phyloP scores from a whole-genome alignment of 257 asterid species.

The Solanum megistacrolobum region DNA sequence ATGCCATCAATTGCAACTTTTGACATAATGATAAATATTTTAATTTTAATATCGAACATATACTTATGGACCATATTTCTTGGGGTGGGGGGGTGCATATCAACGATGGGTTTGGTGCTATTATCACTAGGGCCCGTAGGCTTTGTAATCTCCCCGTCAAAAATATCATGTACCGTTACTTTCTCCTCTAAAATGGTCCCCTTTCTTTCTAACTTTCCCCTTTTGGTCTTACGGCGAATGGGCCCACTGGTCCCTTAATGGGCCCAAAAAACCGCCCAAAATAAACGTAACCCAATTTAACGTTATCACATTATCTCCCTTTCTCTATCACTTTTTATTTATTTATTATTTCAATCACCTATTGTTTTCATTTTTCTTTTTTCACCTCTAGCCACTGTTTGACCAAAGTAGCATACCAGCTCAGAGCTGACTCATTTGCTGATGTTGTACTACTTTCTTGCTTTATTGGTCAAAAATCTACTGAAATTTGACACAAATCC shows the following conservation, averaged over 20 bases:
- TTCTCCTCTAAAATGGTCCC: constrained; percentile 8
- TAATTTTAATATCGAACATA: no score
- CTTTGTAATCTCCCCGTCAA: background rate
- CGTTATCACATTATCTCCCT: background rate
- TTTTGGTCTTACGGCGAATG: constrained; percentile 5
- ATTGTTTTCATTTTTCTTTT: background rate
- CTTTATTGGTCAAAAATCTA: background rate
- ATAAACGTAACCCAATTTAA: background rate
- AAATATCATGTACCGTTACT: constrained; percentile 16
- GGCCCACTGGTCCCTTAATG: constrained; percentile 8
- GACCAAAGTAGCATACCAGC: background rate
- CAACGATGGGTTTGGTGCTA: background rate
- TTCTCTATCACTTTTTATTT: background rate
- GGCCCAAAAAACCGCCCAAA: constrained; percentile 13
- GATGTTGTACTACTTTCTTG: background rate
- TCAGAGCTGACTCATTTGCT: background rate
- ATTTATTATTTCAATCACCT: background rate
- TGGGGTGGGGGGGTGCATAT: background rate
- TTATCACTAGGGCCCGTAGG: background rate
- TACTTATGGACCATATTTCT: background rate
- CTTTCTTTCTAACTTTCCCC: background rate
- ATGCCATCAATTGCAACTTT: no score
- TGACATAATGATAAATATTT: background rate
- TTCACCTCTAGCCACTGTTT: background rate
- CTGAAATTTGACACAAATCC: background rate